Conservation (phyloP, 306 rosid genomes). For the Cucumis hystrix region DNA sequence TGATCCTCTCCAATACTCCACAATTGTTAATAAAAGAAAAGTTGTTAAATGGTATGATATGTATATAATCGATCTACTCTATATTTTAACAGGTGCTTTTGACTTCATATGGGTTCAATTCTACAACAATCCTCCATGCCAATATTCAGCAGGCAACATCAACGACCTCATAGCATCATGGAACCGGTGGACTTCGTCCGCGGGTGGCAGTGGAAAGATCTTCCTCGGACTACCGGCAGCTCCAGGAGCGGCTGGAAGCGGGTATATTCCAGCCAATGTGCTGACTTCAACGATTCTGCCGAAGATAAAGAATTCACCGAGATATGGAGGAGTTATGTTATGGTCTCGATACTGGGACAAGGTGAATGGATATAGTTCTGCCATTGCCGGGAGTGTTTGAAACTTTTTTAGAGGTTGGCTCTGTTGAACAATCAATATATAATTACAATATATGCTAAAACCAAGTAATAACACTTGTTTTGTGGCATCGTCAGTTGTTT, state of each 20-base stretch:
- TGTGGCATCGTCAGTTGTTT: too few relatives aligned
- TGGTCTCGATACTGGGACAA: slow-evolving; percentile 51
- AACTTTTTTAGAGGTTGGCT: not conserved
- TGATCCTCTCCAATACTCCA: too few relatives aligned
- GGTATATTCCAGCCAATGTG: slow-evolving; percentile 36
- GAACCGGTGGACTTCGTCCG: slow-evolving; percentile 31
- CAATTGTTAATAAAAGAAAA: too few relatives aligned
- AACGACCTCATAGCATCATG: slow-evolving; percentile 38
- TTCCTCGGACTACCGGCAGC: slow-evolving; percentile 63
- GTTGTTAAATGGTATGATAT: too few relatives aligned
- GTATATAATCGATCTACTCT: too few relatives aligned
- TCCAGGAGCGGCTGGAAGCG: slow-evolving; percentile 41
- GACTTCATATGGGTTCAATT: slow-evolving; percentile 59
- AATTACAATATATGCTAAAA: too few relatives aligned
- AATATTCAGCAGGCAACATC: slow-evolving; percentile 28
- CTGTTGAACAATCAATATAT: too few relatives aligned
- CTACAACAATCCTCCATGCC: slow-evolving; percentile 29
- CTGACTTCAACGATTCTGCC: slow-evolving; percentile 39
- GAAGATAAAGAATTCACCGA: slow-evolving; percentile 24
- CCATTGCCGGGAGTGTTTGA: slow-evolving; percentile 35
- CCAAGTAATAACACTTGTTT: too few relatives aligned
- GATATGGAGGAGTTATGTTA: slow-evolving; percentile 73
- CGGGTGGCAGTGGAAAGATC: slow-evolving; percentile 9
- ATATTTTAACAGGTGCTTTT: not conserved
- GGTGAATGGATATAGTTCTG: slow-evolving; percentile 29